Evolutionary conservation across 345 rosid genomes (phyloP).

Genomic region (Conringia planisiliqua): DNA sequence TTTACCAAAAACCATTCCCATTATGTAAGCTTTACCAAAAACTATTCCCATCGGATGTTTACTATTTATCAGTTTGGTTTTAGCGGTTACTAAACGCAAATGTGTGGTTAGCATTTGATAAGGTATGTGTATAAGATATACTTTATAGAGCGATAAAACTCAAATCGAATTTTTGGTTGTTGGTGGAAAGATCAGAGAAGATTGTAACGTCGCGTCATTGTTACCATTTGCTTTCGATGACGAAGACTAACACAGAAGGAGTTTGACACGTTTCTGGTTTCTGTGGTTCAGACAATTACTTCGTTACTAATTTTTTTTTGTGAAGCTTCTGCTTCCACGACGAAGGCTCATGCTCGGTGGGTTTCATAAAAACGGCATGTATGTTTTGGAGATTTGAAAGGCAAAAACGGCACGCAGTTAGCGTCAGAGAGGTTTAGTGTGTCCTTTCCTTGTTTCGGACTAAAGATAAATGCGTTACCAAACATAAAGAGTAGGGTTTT

Average conservation of each 20-base stretch:
- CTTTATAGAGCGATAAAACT: not conserved
- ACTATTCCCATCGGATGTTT: conserved; percentile 3
- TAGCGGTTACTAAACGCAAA: conserved; percentile 5
- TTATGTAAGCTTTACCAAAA: conserved; percentile 27
- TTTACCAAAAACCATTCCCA: conserved; percentile 79
- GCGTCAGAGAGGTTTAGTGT: not conserved
- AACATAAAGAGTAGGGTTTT: conserved; percentile 21
- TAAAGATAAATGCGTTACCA: not conserved
- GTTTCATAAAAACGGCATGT: conserved; percentile 5
- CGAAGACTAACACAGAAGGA: not conserved
- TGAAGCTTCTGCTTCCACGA: conserved; percentile 33
- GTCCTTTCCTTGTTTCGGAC: not conserved
- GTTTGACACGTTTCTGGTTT: conserved; percentile 24
- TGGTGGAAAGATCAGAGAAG: not conserved
- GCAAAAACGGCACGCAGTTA: not conserved
- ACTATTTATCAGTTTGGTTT: conserved; percentile 22
- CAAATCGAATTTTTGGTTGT: not conserved
- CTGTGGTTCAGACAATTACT: conserved; percentile 3
- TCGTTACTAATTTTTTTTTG: not conserved
- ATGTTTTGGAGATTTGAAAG: not conserved
- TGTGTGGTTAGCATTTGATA: conserved; percentile 20
- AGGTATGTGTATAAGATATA: too few relatives aligned
- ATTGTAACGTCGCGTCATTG: not conserved
- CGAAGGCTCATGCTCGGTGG: not conserved
- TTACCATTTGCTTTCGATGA: not conserved